Conservation (phyloP, 352 stramenopile species). For the Phytophthora sp. region DNA sequence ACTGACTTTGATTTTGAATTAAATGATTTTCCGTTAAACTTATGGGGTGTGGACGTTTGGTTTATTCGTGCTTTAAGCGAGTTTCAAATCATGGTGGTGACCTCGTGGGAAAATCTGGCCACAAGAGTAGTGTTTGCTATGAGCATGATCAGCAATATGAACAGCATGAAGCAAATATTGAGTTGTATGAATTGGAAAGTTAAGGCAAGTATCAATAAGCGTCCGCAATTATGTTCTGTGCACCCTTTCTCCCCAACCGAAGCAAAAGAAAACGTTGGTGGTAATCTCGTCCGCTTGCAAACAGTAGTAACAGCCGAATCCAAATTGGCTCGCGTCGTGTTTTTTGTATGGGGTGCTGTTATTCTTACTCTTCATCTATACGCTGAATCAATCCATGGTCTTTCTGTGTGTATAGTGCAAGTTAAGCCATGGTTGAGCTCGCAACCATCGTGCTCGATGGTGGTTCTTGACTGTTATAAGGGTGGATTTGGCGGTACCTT, state of each 20-base stretch:
- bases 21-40: slow-evolving; percentile 3
- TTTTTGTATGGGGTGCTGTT: not conserved
- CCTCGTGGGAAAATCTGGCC: slow-evolving; percentile 20
- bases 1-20: slow-evolving; percentile 5
- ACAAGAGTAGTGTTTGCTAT: slow-evolving; percentile 25
- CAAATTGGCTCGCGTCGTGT: not conserved
- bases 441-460: not conserved
- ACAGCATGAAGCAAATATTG: slow-evolving; percentile 23
- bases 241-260: not conserved
- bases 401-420: not conserved
- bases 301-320: not conserved
- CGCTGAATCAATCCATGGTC: not conserved
- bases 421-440: not conserved
- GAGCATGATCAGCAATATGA: slow-evolving; percentile 38
- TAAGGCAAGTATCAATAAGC: not conserved
- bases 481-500: slow-evolving; percentile 6
- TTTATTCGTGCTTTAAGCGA: slow-evolving; percentile 32
- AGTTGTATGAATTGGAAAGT: not conserved
- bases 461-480: not conserved
- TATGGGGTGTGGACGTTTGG: slow-evolving; percentile 35
- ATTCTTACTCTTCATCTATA: not conserved
- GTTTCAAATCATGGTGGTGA: slow-evolving; percentile 35
- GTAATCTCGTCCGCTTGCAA: no score
- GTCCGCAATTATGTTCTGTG: not conserved
- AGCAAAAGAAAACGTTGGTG: not conserved